Percentiles rank a stretch among this genome's conserved stretches.
Evolutionary conservation across 495 filamentous ascomycete species (phyloP).

Genomic region (Pyronema domesticum): DNA sequence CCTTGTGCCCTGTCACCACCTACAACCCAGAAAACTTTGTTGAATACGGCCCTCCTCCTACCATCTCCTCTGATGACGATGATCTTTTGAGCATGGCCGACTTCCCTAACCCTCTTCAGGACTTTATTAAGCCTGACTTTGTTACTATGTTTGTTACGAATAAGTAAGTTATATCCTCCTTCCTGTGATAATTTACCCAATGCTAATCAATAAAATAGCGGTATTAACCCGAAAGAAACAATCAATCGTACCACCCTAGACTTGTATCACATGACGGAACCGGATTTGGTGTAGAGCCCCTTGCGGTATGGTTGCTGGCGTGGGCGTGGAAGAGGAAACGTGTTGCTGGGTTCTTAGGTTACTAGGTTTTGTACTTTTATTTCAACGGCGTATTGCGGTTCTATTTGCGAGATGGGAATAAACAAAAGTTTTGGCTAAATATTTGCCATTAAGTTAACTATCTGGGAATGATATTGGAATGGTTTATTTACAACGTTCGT

Average conservation of each 20-base stretch:
- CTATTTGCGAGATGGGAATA: no score
- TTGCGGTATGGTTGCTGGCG: no score
- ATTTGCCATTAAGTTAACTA: no score
- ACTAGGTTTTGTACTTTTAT: no score
- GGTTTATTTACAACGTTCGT: no score
- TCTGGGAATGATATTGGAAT: no score
- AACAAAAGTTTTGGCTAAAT: no score
- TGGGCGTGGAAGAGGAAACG: no score
- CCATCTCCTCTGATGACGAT: constrained; percentile 15
- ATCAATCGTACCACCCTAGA: constrained; percentile 21
- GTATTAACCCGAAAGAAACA: constrained; percentile 16
- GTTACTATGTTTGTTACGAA: constrained; percentile 22
- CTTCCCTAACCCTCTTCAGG: constrained; percentile 15
- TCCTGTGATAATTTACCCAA: neutral
- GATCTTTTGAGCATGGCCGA: constrained; percentile 15
- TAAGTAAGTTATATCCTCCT: constrained; percentile 10
- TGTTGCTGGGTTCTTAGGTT: no score
- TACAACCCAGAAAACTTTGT: constrained; percentile 4
- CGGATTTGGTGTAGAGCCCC: constrained; percentile 14
- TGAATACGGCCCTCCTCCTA: constrained; percentile 6
- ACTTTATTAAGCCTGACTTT: constrained; percentile 14
- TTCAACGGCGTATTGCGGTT: no score
- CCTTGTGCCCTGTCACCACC: constrained; percentile 18
- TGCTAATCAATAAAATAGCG: constrained; percentile 7
- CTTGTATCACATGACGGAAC: constrained; percentile 22